Evolutionary conservation across 2,329 filamentous ascomycete genomes (phyloP), one percentile per base, ranked within the genome.

Genomic region (Ceratocystis papillata): DNA sequence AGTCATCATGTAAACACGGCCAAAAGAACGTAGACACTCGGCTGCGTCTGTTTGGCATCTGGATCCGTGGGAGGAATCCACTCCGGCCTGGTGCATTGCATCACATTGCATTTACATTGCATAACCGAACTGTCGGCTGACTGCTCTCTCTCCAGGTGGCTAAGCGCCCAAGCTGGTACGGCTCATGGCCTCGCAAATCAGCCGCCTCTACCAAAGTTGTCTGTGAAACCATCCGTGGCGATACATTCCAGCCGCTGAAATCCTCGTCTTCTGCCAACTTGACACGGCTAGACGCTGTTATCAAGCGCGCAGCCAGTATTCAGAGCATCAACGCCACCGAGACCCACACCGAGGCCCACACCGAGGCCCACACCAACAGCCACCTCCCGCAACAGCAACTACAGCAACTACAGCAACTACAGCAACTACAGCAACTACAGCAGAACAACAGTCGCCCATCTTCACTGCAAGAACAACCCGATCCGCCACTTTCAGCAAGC

Each of bases 131-230:
- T n/a, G 30, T 4, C 55, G 7, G 55, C 55, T 59, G 55, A 64
- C 62, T 63, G 4, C 61, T n/a, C 62, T 15, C 2, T 45, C 37
- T 41, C 1, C 70, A 83, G 81, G 73, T 79, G 46, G 78, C 77
- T 67, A 83, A 83, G 71, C 74, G 79, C 7, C 77, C 77, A 61
- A 85, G 83, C 72, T 87, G 83, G 84, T 86, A 86, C 72, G 82
- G 82, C 64, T 82, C 83, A 20, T 85, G 82, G 82, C 80, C 82
- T 20, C 77, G 80, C 68, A 86, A 86, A 71, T 81, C 83, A 5
- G 75, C 77, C 17, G 78, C 84, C 33, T 86, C 83, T 7, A 85
- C 81, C 5, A 81, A 83, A 63, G 76, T 87, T 57, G 82, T 83
- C 2, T 79, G 78, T 69, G 84, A 87, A 72, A 83, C 80, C 12